A percentile compares a stretch with the other conserved stretches of the same genome.
Evolutionary conservation across 2,329 filamentous ascomycete species (phyloP).

Genomic region (Ceratocystis destructans): DNA sequence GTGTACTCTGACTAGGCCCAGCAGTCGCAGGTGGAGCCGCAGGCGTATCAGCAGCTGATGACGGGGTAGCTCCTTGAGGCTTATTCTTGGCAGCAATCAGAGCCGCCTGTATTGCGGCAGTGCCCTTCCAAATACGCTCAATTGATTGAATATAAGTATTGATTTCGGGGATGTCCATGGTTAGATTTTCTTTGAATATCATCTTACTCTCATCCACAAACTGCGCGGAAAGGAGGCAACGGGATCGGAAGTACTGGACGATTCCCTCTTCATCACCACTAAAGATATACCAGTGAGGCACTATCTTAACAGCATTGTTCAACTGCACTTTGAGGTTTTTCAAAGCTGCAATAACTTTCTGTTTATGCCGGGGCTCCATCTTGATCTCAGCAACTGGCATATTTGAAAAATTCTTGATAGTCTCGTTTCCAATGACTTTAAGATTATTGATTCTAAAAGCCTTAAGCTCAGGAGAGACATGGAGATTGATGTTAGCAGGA

Average conservation of each 20-base stretch:
- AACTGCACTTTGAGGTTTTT: background rate
- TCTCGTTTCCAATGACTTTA: background rate
- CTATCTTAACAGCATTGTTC: background rate
- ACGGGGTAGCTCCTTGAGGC: background rate
- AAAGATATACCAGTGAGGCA: background rate
- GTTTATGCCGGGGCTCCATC: background rate
- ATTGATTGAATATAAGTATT: background rate
- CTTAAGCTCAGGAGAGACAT: background rate
- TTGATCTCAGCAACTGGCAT: background rate
- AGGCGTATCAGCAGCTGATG: background rate
- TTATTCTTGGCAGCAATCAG: background rate
- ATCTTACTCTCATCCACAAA: background rate
- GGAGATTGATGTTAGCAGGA: background rate
- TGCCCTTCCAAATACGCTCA: background rate
- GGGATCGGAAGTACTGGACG: background rate
- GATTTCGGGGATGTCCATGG: slow-evolving; percentile 8
- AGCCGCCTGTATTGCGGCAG: background rate
- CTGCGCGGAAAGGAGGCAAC: background rate
- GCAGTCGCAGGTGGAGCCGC: background rate
- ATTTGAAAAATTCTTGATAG: background rate
- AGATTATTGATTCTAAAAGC: background rate
- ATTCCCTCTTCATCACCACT: background rate
- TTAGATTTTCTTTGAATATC: background rate
- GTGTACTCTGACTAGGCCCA: background rate
- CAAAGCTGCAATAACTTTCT: background rate